A percentile compares a stretch with the other conserved stretches of the same genome.
Conservation (phyloP, 164 flowering plant genomes). For the Umbellularia californica region DNA sequence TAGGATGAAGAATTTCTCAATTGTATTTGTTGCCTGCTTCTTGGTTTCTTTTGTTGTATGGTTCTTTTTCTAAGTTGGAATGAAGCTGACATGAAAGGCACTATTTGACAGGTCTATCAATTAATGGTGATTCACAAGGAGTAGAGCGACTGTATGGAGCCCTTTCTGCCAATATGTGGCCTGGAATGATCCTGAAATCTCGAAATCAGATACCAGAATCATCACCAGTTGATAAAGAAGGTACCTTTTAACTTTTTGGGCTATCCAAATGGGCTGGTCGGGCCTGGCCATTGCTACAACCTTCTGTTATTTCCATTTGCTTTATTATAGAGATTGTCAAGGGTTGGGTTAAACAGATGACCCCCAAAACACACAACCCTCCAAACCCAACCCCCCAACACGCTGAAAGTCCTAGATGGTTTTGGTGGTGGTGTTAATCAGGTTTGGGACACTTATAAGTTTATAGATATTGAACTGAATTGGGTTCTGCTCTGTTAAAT, state of each 20-base stretch:
- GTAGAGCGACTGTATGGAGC: conserved; percentile 77
- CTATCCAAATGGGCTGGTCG: neutral
- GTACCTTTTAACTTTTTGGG: conserved; percentile 14
- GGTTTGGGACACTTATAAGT: too few relatives aligned
- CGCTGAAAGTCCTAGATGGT: too few relatives aligned
- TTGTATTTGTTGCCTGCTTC: neutral
- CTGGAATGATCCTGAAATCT: conserved; percentile 88
- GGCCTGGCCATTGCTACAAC: neutral
- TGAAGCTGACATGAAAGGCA: neutral
- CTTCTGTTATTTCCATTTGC: neutral
- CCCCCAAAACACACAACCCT: too few relatives aligned
- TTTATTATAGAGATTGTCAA: neutral
- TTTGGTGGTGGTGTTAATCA: too few relatives aligned
- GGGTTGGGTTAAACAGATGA: too few relatives aligned
- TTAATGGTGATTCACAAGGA: conserved; percentile 93
- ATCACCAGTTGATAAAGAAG: conserved; percentile 47
- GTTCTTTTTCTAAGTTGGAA: neutral
- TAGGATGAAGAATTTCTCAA: neutral
- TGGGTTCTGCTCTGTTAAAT: too few relatives aligned
- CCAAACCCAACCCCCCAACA: too few relatives aligned
- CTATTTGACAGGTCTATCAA: conserved; percentile 61
- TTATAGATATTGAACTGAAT: too few relatives aligned
- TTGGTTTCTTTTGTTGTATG: neutral
- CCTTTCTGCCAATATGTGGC: conserved; percentile 97
- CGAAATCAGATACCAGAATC: conserved; percentile 52